Conservation (phyloP, 2,329 filamentous ascomycete genomes). For the Fusarium praegraminearum region DNA sequence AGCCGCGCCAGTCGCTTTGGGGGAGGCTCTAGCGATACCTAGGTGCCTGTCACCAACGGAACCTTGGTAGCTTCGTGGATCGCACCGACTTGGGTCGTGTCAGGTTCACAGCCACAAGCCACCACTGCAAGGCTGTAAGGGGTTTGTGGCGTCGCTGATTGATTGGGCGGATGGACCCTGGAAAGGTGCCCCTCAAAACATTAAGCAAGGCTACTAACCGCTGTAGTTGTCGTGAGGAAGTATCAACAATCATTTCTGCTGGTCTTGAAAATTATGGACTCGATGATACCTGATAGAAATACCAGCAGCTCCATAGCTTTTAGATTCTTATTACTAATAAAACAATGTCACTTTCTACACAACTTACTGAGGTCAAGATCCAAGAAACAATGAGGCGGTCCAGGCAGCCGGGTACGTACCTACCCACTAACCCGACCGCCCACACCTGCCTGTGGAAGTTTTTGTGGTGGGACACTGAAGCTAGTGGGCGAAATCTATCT, state of each 20-base stretch:
- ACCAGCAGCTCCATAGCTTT: too few species aligned
- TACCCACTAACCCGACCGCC: slow-evolving; percentile 45
- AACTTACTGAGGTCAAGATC: not conserved
- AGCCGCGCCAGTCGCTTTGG: slow-evolving; percentile 20
- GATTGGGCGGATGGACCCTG: slow-evolving; percentile 25
- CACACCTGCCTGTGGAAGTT: slow-evolving; percentile 45
- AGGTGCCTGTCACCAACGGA: slow-evolving; percentile 17
- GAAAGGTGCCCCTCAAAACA: slow-evolving; percentile 23
- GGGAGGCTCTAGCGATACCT: slow-evolving; percentile 26
- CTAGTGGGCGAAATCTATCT: slow-evolving; percentile 43
- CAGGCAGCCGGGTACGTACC: slow-evolving; percentile 43
- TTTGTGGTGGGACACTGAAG: slow-evolving; percentile 45
- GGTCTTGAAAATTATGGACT: not conserved
- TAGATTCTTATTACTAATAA: not conserved
- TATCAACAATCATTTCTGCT: not conserved
- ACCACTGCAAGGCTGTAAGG: slow-evolving; percentile 35
- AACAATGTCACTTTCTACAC: too few species aligned
- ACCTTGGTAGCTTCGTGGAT: slow-evolving; percentile 4
- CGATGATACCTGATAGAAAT: too few species aligned
- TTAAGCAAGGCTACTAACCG: slow-evolving; percentile 11
- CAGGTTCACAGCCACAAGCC: slow-evolving; percentile 16
- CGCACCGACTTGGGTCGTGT: not conserved
- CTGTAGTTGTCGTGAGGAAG: not conserved
- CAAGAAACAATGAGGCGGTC: slow-evolving; percentile 1
- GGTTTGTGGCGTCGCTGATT: slow-evolving; percentile 21